These are phyloP conservation scores for Didymella arachidicola DNA, from an alignment of 2,329 filamentous ascomycete genomes.

Conservation along the genomic window DNA sequence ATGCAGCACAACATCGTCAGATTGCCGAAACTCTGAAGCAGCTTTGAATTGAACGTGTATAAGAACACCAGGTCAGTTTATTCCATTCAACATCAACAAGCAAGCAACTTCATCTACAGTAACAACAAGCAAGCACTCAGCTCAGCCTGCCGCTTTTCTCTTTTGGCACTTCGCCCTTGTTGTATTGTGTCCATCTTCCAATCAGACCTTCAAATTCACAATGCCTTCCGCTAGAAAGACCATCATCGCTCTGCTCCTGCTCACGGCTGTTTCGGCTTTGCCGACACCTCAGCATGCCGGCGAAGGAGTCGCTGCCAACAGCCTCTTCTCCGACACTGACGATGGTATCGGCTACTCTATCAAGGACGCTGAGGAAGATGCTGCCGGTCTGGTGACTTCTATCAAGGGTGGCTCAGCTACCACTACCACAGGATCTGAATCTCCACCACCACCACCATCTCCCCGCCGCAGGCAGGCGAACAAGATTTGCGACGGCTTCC, in stretches of 20 bases:
- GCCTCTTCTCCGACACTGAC: slow-evolving; percentile 10
- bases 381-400: neutral
- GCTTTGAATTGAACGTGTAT: neutral
- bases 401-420: neutral
- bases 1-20: no score
- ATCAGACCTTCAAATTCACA: neutral
- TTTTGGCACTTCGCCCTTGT: neutral
- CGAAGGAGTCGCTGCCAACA: slow-evolving; percentile 8
- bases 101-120: neutral
- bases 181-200: neutral
- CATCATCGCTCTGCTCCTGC: slow-evolving; percentile 3
- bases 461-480: slow-evolving; percentile 4
- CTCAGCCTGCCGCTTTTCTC: neutral
- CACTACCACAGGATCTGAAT: neutral
- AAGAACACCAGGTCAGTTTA: neutral
- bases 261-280: neutral
- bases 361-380: slow-evolving; percentile 10
- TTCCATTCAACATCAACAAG: neutral
- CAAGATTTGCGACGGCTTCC: slow-evolving; percentile 8
- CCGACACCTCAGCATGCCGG: slow-evolving; percentile 14
- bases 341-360: slow-evolving; percentile 9
- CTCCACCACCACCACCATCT: neutral
- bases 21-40: neutral
- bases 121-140: neutral
- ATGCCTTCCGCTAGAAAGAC: slow-evolving; percentile 7